These are phyloP conservation scores for Fraxinus latifolia DNA, from an alignment of 305 asterid species.

Conservation along the genomic window DNA sequence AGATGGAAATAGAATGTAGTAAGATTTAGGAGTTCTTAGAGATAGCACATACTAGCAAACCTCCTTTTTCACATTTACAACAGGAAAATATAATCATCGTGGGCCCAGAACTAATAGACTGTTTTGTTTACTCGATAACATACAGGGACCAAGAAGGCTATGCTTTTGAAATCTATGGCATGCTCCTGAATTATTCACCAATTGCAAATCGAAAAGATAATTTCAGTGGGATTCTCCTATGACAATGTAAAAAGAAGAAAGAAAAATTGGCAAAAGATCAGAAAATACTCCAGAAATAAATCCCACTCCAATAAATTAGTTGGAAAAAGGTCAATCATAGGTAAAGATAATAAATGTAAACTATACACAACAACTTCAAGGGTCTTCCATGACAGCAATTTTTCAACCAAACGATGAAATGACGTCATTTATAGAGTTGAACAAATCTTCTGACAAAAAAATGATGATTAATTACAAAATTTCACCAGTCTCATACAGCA, in stretches of 20 bases:
- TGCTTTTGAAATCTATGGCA: background rate
- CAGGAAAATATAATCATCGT: background rate
- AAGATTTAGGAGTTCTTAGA: background rate
- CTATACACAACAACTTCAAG: background rate
- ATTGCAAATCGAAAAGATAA: background rate
- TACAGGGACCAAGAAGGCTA: background rate
- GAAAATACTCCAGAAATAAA: background rate
- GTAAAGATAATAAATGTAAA: background rate
- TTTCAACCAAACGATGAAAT: background rate
- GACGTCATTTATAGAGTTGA: background rate
- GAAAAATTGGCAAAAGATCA: background rate
- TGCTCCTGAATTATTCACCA: background rate
- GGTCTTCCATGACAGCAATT: slow-evolving; percentile 10
- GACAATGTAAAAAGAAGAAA: background rate
- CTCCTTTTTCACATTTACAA: background rate
- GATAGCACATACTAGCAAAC: background rate
- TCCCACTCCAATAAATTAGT: background rate
- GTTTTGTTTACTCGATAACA: background rate
- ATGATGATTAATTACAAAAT: background rate
- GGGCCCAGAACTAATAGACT: background rate
- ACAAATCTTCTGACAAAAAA: background rate
- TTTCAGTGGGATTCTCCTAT: background rate
- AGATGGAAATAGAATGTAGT: background rate
- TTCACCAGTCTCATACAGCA: background rate
- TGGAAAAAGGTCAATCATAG: background rate